phyloP scores from a whole-genome alignment of 768 basidiomycete genomes.

The Lactarius sanguifluus region DNA sequence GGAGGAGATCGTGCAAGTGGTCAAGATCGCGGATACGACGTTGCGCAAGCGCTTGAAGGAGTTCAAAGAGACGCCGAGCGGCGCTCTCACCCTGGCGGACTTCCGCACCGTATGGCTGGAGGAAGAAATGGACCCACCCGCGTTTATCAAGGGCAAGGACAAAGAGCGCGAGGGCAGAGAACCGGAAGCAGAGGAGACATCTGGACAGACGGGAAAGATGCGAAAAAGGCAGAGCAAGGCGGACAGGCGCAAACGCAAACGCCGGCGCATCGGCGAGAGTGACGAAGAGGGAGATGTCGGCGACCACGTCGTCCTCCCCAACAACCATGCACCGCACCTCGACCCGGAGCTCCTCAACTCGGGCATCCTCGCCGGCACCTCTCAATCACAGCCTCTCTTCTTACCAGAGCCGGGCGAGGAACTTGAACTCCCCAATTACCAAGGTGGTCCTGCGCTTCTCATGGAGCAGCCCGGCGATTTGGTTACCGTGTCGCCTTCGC shows the following conservation, averaged over 20 bases:
- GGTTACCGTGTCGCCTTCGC: constrained; percentile 13
- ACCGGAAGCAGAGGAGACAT: constrained; percentile 38
- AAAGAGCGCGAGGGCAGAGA: constrained; percentile 59
- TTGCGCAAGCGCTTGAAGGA: constrained; percentile 91
- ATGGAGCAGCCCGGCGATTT: constrained; percentile 16
- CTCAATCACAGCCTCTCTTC: constrained; percentile 39
- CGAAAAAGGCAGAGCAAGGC: constrained; percentile 37
- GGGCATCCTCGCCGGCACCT: constrained; percentile 64
- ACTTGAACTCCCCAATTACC: neutral
- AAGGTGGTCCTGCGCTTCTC: constrained; percentile 12
- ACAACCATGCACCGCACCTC: constrained; percentile 39
- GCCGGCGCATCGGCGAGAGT: constrained; percentile 40
- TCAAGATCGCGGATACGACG: constrained; percentile 97
- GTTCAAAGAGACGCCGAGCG: constrained; percentile 89
- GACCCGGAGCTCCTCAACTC: constrained; percentile 62
- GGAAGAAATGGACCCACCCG: constrained; percentile 90
- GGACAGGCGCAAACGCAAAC: constrained; percentile 40
- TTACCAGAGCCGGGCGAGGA: constrained; percentile 39
- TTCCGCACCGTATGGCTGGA: constrained; percentile 90
- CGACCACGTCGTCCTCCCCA: constrained; percentile 18
- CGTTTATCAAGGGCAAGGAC: constrained; percentile 76
- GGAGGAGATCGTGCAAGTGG: constrained; percentile 97
- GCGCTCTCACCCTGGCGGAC: constrained; percentile 80
- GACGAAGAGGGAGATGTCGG: constrained; percentile 40
- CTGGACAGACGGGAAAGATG: constrained; percentile 33